These are phyloP conservation scores for Lecanoromycetidae sp. DNA, from an alignment of 2,329 filamentous ascomycete genomes.

Conservation along the genomic window DNA sequence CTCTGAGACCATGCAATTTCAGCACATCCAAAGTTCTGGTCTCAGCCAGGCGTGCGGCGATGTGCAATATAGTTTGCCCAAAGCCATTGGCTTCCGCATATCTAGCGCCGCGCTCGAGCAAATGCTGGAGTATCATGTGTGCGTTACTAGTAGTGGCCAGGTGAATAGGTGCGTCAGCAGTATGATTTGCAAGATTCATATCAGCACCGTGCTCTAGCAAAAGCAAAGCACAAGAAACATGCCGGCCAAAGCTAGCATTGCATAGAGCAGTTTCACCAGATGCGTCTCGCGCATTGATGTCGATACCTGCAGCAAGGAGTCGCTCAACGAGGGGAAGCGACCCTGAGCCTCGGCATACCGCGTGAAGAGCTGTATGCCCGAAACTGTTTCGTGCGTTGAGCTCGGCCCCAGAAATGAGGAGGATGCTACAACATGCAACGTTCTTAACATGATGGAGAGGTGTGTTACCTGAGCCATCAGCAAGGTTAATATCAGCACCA, in stretches of 20 bases:
- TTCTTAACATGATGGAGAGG: conserved; percentile 17
- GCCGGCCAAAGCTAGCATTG: too few species aligned
- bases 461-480: conserved; percentile 17
- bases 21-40: not conserved
- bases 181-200: not conserved
- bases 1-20: not conserved
- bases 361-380: not conserved
- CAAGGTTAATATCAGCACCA: conserved; percentile 21
- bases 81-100: not conserved
- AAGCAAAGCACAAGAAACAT: too few species aligned
- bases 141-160: not conserved
- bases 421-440: not conserved
- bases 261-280: not conserved
- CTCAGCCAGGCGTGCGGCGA: not conserved
- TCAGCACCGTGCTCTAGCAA: not conserved
- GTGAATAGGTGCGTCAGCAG: not conserved
- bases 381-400: not conserved
- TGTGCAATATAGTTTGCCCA: not conserved
- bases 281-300: conserved; percentile 1
- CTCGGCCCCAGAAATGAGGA: not conserved
- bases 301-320: not conserved
- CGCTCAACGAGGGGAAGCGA: not conserved
- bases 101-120: not conserved
- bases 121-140: not conserved
- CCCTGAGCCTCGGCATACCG: not conserved